These are phyloP conservation scores for Pseudozyma pruni DNA, from an alignment of 1,284 basidiomycete genomes.

Conservation along the genomic window DNA sequence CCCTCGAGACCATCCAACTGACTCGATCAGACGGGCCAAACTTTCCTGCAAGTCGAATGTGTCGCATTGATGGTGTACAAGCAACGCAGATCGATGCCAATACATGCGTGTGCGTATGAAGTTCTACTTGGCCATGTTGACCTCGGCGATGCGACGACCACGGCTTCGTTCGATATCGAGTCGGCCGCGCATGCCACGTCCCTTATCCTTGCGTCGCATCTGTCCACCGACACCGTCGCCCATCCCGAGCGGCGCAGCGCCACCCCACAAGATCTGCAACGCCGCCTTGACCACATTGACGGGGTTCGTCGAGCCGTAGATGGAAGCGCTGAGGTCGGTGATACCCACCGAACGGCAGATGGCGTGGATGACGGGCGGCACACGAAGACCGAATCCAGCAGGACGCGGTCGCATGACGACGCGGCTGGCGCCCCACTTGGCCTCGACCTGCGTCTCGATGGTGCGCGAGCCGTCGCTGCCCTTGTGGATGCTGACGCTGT, in stretches of 20 bases:
- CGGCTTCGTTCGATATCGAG: slow-evolving; percentile 58
- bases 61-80: too few relatives aligned
- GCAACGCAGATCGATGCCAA: too few relatives aligned
- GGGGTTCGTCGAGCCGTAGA: slow-evolving; percentile 89
- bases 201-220: slow-evolving; percentile 63
- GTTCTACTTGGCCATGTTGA: slow-evolving; percentile 38
- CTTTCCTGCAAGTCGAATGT: too few relatives aligned
- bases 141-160: slow-evolving; percentile 57
- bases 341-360: slow-evolving; percentile 92
- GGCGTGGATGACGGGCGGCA: slow-evolving; percentile 85
- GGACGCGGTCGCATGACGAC: slow-evolving; percentile 88
- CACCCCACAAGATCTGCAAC: slow-evolving; percentile 66
- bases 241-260: slow-evolving; percentile 59
- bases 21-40: too few relatives aligned
- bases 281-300: slow-evolving; percentile 73
- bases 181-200: slow-evolving; percentile 57
- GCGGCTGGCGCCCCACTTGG: slow-evolving; percentile 86
- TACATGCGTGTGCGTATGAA: too few relatives aligned
- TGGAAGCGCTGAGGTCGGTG: slow-evolving; percentile 91
- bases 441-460: slow-evolving; percentile 82
- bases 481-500: slow-evolving; percentile 75
- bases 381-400: slow-evolving; percentile 86
- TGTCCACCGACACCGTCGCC: slow-evolving; percentile 64
- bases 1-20: too few relatives aligned
- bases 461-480: slow-evolving; percentile 73